Evolutionary conservation across 441 rosid genomes (phyloP), one percentile per base, ranked within the genome.

Genomic region (Iberis amara): DNA sequence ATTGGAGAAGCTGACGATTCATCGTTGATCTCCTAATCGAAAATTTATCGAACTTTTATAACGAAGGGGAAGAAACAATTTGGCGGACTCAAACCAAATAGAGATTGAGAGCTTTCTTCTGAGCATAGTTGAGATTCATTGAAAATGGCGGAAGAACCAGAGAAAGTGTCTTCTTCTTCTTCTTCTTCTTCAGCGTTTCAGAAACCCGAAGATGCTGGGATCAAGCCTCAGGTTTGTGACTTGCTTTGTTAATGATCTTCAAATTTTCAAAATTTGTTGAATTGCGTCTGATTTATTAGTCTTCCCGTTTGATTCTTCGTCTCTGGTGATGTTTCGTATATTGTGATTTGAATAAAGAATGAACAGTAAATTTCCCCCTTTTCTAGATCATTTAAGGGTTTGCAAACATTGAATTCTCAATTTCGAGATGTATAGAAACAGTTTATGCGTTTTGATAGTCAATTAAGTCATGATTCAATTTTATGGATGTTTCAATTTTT

Each of bases 101-200:
- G 47, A 45, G 26, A 40, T n/a, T 21, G 33, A n/a, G 46, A 11
- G 41, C 26, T 27, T 27, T 37, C 24, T 52, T 45, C n/a, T 15
- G 30, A 5, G 10, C 21, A 45, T 35, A 60, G 57, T 39, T 30
- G 7, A 33, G 44, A 59, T 47, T 26, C 35, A 21, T 37, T 26
- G 40, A 61, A 38, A 58, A 65, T 82, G 89, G 73, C 77, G 41
- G 82, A 82, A 59, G 75, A 61, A 49, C 35, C 71, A 3, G 74
- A 70, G 45, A 42, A 65, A 52, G 18, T 46, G 44, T 49, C 77
- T 54, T 68, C 81, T 30, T 47, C 65, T 55, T 18, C 65, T 55
- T 18, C 21, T 18, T 18, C 21, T 18, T 18, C 21, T 18, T 18
- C 21, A 18, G 21, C 2, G 21, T 18, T 18, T 18, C 21, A 18